Base-by-base conservation (phyloP, 495 filamentous ascomycete species). In the Penicillium subrubescens region DNA sequence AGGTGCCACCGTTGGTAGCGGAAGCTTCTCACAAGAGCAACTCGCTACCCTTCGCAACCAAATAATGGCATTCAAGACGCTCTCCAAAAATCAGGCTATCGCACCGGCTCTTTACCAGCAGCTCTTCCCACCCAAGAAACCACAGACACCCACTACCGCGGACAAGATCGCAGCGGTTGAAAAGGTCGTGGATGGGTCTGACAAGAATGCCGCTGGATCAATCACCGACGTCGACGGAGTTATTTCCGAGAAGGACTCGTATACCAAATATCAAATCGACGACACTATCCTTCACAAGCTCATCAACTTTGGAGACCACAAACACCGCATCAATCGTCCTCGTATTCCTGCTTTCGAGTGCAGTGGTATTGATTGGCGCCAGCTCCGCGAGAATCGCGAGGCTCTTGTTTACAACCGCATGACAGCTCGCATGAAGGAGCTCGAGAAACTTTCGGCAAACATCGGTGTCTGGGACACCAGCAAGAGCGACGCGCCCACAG, bases 341-440 rank as follows among this genome's bases (percentile, higher is more conserved):
- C 87, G 92, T 64, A 87, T 97, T 43, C 92, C 94, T 0, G 92
- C 91, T 69, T 87, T 96, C 54, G 93, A 96, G 81, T 93, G 94
- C 11, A 81, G 88, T 14, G 95, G 95, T n/a, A 83, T 97, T 31
- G 78, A 82, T 53, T 84, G 93, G 61, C 92, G 96, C 59, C 87
- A 90, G 65, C 73, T 96, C 59, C 86, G 90, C 50, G 88, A 93
- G 61, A 93, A 97, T 68, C 86, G 93, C 11, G 95, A 97, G 72
- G 86, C 89, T 54, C 89, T 96, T 53, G 80, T 95, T 37, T 94
- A 93, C 79, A 97, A 98, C 71, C 88, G 92, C 56, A 94, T 98
- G 75, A 86, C 83, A 62, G 86, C 92, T 41, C 86, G 95, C 43
- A 92, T 93, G 72, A 78, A 87, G 23, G 92, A 97, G 69, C 83